Conservation (phyloP, 208 protist species). For the Balamuthia mandrillaris region DNA sequence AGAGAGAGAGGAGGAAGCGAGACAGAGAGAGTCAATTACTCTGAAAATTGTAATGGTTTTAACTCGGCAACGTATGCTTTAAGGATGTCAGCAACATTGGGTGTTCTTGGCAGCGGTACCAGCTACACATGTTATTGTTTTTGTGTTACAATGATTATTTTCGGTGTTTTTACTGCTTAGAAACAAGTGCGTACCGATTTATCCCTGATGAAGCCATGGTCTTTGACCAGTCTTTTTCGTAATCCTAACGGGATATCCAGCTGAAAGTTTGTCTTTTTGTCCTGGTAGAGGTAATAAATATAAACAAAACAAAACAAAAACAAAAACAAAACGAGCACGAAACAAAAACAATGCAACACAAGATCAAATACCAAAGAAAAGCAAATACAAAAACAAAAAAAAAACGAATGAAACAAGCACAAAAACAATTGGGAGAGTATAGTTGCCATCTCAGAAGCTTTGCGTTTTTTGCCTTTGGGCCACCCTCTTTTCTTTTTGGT, state of each 20-base stretch:
- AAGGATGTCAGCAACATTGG: background rate
- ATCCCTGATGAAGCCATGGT: background rate
- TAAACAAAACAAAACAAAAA: too few relatives aligned
- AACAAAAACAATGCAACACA: too few relatives aligned
- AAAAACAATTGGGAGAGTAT: too few relatives aligned
- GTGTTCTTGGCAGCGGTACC: background rate
- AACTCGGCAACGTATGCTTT: background rate
- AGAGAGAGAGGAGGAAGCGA: background rate
- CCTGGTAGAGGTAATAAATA: too few relatives aligned
- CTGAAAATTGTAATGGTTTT: background rate
- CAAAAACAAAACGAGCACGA: too few relatives aligned
- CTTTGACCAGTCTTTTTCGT: conserved; percentile 7
- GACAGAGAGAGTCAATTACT: background rate
- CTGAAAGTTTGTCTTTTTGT: too few relatives aligned
- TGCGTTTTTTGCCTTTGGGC: background rate
- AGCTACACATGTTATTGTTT: too few relatives aligned
- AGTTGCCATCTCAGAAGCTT: background rate
- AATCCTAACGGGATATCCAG: conserved; percentile 19
- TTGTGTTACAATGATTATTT: too few relatives aligned
- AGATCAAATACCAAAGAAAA: too few relatives aligned
- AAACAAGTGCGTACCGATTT: conserved; percentile 16
- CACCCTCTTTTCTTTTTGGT: background rate
- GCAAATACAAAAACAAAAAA: too few relatives aligned
- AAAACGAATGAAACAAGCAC: too few relatives aligned
- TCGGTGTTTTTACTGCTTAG: too few relatives aligned